Evolutionary conservation across 306 rosid species (phyloP).

Genomic region (Sicyos baderoa): DNA sequence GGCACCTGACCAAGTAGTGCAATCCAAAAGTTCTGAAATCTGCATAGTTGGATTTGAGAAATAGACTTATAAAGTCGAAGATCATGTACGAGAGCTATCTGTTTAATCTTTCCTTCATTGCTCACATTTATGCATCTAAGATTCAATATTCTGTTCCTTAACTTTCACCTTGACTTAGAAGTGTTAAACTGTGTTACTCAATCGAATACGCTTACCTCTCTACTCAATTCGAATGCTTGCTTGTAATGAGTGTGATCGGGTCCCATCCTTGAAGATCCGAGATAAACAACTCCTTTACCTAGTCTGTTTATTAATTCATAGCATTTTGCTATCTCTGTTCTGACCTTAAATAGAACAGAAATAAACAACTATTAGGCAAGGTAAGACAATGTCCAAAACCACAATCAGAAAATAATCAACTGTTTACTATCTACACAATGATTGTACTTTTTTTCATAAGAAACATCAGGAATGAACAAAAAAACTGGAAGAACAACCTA

Average conservation of each 20-base stretch:
- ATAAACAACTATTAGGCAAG: slow-evolving; percentile 1
- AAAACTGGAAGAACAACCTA: too few relatives aligned
- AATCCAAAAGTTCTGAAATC: slow-evolving; percentile 72
- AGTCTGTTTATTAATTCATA: slow-evolving; percentile 68
- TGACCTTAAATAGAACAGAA: slow-evolving; percentile 43
- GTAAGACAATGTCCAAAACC: not conserved
- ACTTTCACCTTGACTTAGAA: not conserved
- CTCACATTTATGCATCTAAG: not conserved
- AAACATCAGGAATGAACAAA: too few relatives aligned
- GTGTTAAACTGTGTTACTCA: not conserved
- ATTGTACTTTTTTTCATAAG: not conserved
- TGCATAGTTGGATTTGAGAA: slow-evolving; percentile 20
- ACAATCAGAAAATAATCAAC: slow-evolving; percentile 7
- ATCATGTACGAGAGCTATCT: not conserved
- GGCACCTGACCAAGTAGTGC: slow-evolving; percentile 86
- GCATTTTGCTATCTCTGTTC: slow-evolving; percentile 67
- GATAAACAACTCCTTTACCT: slow-evolving; percentile 79
- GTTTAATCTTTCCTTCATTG: not conserved
- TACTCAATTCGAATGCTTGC: slow-evolving; percentile 55
- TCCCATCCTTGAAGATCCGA: slow-evolving; percentile 86
- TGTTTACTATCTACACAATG: not conserved
- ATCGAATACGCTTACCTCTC: slow-evolving; percentile 48
- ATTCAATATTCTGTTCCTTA: not conserved
- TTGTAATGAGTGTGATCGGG: slow-evolving; percentile 60
- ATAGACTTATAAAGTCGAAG: slow-evolving; percentile 11